Evolutionary conservation across 1,139 yeast genomes (phyloP).

Genomic region (Oligophagozyma castellii): DNA sequence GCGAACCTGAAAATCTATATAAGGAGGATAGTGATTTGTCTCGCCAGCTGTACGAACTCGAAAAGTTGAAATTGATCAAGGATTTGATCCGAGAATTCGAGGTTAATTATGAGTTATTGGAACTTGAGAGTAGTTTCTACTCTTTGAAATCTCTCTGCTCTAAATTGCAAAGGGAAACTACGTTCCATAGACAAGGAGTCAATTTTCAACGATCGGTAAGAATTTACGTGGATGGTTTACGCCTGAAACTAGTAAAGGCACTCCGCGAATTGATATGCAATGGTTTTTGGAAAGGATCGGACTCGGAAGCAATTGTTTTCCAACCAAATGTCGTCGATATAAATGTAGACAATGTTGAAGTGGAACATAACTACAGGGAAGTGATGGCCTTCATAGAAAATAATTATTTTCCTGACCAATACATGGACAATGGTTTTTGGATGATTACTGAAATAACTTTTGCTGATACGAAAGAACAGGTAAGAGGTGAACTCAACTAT

Average conservation of each 20-base stretch:
- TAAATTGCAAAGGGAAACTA: slow-evolving; percentile 10
- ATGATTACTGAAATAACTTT: slow-evolving; percentile 13
- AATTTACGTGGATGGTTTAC: slow-evolving; percentile 16
- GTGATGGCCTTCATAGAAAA: slow-evolving; percentile 9
- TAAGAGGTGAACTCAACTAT: slow-evolving; percentile 7
- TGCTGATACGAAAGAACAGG: slow-evolving; percentile 13
- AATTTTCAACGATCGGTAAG: slow-evolving; percentile 19
- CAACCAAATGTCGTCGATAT: neutral
- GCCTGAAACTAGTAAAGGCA: slow-evolving; percentile 11
- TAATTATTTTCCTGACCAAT: slow-evolving; percentile 10
- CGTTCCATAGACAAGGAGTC: slow-evolving; percentile 11
- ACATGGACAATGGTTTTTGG: slow-evolving; percentile 15
- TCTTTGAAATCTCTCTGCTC: slow-evolving; percentile 15
- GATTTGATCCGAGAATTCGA: slow-evolving; percentile 16
- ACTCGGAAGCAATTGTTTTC: neutral
- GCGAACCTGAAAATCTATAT: too few species aligned
- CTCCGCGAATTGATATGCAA: slow-evolving; percentile 9
- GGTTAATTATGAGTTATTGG: slow-evolving; percentile 15
- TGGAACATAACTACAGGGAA: slow-evolving; percentile 7
- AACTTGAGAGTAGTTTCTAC: slow-evolving; percentile 21
- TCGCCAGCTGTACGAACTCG: slow-evolving; percentile 12
- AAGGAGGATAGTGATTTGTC: slow-evolving; percentile 6
- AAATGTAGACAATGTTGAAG: slow-evolving; percentile 7
- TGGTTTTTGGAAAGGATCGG: slow-evolving; percentile 14
- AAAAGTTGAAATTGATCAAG: slow-evolving; percentile 10